Evolutionary conservation across 768 basidiomycete species (phyloP).

Genomic region (Serendipita sp.): DNA sequence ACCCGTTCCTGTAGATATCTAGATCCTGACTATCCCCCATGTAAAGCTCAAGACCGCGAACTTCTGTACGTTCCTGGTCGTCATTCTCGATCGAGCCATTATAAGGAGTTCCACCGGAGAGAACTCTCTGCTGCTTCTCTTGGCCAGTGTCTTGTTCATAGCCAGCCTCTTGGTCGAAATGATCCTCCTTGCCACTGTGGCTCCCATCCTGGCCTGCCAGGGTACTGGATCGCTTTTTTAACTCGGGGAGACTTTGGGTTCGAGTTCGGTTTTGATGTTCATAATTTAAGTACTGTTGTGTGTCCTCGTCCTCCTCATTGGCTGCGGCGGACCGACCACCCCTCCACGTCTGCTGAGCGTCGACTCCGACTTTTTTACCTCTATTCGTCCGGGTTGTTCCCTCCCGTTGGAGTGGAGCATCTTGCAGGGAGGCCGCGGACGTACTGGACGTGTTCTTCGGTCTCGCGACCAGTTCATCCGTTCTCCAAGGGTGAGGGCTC

Average conservation of each 20-base stretch:
- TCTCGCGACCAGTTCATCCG: neutral
- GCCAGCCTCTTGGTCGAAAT: neutral
- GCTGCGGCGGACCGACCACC: neutral
- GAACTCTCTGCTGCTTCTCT: constrained; percentile 28
- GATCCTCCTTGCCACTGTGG: neutral
- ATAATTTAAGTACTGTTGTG: neutral
- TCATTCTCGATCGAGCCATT: constrained; percentile 10
- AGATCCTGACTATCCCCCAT: neutral
- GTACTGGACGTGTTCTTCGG: neutral
- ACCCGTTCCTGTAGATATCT: neutral
- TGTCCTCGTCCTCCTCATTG: neutral
- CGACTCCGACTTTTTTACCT: neutral
- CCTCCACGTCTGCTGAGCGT: neutral
- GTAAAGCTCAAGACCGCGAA: neutral
- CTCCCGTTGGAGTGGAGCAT: neutral
- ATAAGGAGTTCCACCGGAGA: constrained; percentile 42
- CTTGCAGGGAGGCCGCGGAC: neutral
- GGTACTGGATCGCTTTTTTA: neutral
- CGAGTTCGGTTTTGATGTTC: neutral
- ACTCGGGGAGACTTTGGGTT: neutral
- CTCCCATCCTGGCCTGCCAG: neutral
- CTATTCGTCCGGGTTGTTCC: neutral
- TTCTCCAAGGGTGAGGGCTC: neutral
- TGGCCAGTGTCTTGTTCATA: neutral
- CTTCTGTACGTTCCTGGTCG: neutral